These are phyloP conservation scores for Boletus sp. DNA, from an alignment of 768 basidiomycete genomes.

Conservation along the genomic window DNA sequence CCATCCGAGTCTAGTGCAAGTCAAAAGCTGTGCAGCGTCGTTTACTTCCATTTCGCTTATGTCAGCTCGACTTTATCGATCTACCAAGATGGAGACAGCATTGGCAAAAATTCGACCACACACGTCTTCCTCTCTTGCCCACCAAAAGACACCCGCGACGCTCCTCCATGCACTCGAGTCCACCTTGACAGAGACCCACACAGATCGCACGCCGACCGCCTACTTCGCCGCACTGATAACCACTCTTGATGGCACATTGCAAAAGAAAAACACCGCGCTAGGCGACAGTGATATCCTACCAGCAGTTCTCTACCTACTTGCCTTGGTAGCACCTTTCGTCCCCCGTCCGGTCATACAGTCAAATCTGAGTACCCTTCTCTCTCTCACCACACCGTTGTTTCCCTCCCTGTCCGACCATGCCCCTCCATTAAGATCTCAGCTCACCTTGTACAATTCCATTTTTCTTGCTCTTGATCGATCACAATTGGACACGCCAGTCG, in stretches of 20 bases:
- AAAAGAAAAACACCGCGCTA: conserved; percentile 60
- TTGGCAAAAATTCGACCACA: conserved; percentile 87
- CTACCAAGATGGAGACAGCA: conserved; percentile 54
- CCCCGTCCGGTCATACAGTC: conserved; percentile 77
- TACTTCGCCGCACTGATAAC: conserved; percentile 93
- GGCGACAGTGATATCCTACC: conserved; percentile 59
- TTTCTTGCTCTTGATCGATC: conserved; percentile 69
- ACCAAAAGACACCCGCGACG: conserved; percentile 87
- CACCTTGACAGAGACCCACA: conserved; percentile 66
- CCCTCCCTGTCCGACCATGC: conserved; percentile 62
- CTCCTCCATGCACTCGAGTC: conserved; percentile 84
- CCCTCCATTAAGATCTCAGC: conserved; percentile 82
- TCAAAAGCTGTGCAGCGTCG: conserved; percentile 6
- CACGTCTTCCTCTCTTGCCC: conserved; percentile 71
- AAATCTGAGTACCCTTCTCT: conserved; percentile 67
- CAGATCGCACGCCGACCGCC: conserved; percentile 75
- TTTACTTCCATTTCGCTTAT: not conserved
- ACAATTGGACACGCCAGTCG: conserved; percentile 62
- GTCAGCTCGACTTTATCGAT: not conserved
- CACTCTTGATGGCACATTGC: conserved; percentile 75
- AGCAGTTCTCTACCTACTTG: conserved; percentile 39
- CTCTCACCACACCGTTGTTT: conserved; percentile 78
- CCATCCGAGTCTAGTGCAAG: not conserved
- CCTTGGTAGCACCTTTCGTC: conserved; percentile 43
- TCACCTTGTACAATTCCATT: conserved; percentile 71